Conservation (phyloP, 1,284 basidiomycete genomes). For the Cutaneotrichosporon mucoides region DNA sequence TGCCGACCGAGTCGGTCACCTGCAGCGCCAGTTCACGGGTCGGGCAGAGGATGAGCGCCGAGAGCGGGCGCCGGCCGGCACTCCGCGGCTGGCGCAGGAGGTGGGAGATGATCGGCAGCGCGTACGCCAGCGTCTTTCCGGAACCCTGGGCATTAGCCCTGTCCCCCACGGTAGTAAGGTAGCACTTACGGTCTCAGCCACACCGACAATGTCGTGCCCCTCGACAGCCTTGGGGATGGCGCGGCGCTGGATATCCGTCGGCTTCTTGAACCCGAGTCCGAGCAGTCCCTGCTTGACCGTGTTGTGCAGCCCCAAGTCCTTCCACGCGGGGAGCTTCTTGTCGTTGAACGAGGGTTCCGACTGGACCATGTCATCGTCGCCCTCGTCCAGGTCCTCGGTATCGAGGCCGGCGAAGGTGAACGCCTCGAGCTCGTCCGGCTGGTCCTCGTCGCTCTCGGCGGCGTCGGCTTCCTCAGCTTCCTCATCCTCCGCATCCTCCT, state of each 20-base stretch:
- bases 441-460: constrained; percentile 6
- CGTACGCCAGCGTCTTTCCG: constrained; percentile 94
- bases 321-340: constrained; percentile 67
- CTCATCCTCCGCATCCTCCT: too few species aligned
- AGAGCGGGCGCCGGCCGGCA: constrained; percentile 51
- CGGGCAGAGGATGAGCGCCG: constrained; percentile 81
- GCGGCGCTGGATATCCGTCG: constrained; percentile 80
- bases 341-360: constrained; percentile 42
- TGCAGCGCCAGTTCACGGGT: constrained; percentile 95
- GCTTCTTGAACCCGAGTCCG: constrained; percentile 62
- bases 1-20: constrained; percentile 76
- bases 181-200: constrained; percentile 75
- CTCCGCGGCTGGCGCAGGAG: constrained; percentile 57
- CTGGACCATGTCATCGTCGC: constrained; percentile 23
- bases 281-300: constrained; percentile 65
- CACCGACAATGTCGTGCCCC: constrained; percentile 73
- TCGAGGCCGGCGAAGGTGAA: constrained; percentile 26
- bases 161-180: too few species aligned
- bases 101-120: constrained; percentile 77
- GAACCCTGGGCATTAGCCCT: constrained; percentile 61
- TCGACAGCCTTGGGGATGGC: constrained; percentile 64
- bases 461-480: too few species aligned
- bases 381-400: constrained; percentile 33
- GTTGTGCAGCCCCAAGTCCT: constrained; percentile 59
- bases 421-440: constrained; percentile 16